phyloP scores from a whole-genome alignment of 345 rosid genomes.

The Lepidium sativum region DNA sequence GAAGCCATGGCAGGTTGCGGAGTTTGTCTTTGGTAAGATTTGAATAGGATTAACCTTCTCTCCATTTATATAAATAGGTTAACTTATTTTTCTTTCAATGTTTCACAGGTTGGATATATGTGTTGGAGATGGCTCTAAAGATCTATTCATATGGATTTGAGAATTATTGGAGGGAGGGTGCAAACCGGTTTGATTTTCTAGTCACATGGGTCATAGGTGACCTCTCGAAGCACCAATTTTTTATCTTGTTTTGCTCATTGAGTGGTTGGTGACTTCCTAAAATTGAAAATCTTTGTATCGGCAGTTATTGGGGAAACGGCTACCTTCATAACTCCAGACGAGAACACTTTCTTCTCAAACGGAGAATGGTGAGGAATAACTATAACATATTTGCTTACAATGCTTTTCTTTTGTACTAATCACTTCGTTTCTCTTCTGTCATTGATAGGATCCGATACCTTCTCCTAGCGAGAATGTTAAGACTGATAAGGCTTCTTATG shows the following conservation, averaged over 20 bases:
- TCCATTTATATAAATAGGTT: background rate
- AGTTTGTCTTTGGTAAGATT: constrained; percentile 84
- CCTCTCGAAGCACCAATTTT: background rate
- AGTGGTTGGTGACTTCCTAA: constrained; percentile 8
- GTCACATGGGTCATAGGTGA: constrained; percentile 87
- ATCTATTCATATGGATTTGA: constrained; percentile 74
- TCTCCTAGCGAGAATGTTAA: constrained; percentile 85
- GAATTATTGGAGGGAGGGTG: constrained; percentile 95
- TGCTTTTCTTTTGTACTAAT: background rate
- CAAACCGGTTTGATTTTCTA: constrained; percentile 88
- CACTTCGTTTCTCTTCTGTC: constrained; percentile 2
- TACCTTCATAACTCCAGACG: constrained; percentile 66
- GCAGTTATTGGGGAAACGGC: constrained; percentile 95
- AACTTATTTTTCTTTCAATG: background rate
- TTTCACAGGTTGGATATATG: constrained; percentile 87
- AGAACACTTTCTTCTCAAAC: constrained; percentile 58
- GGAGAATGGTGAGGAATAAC: constrained; percentile 80
- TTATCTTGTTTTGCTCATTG: background rate
- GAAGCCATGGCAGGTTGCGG: constrained; percentile 77
- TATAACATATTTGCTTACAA: background rate
- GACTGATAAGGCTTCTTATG: constrained; percentile 84
- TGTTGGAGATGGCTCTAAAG: constrained; percentile 92
- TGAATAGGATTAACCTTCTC: constrained; percentile 6
- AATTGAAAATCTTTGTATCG: constrained; percentile 15
- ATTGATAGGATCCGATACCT: constrained; percentile 91